Percentiles rank a stretch among this genome's conserved stretches.
These are phyloP conservation scores for Choiromyces venosus DNA, from an alignment of 495 filamentous ascomycete species.

Conservation along the genomic window DNA sequence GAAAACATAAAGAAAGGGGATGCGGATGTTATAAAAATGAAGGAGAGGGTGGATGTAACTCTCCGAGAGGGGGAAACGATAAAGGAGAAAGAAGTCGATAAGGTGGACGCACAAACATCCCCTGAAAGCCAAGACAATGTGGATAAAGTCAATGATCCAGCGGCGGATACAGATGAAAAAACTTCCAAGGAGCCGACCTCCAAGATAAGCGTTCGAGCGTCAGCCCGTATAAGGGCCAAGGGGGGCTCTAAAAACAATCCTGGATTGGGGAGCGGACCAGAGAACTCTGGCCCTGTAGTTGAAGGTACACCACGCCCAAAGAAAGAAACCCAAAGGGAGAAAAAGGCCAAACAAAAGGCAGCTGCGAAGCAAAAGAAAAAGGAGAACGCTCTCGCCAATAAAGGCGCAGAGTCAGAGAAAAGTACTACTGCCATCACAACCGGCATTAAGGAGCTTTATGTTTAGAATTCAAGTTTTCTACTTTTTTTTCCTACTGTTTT, in stretches of 20 bases:
- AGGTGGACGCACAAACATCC: slow-evolving; percentile 1
- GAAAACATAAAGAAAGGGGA: slow-evolving; percentile 4
- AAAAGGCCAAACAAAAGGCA: slow-evolving; percentile 48
- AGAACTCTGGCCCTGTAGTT: slow-evolving; percentile 18
- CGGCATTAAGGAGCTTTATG: slow-evolving; percentile 31
- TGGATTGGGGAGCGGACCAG: slow-evolving; percentile 29
- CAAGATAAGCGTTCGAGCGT: slow-evolving; percentile 3
- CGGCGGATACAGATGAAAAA: background rate
- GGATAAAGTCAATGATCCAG: background rate
- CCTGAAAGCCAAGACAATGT: background rate
- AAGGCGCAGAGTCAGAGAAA: slow-evolving; percentile 12
- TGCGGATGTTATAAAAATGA: background rate
- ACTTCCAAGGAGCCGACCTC: background rate
- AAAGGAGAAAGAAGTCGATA: slow-evolving; percentile 7
- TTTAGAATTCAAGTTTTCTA: slow-evolving; percentile 9
- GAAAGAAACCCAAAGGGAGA: slow-evolving; percentile 43
- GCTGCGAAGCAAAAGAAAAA: slow-evolving; percentile 47
- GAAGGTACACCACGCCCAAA: slow-evolving; percentile 32
- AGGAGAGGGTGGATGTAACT: background rate
- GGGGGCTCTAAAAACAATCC: slow-evolving; percentile 9
- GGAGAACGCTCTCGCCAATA: slow-evolving; percentile 16
- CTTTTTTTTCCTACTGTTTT: background rate
- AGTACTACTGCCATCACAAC: slow-evolving; percentile 21
- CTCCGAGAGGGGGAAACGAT: background rate
- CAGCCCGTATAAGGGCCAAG: slow-evolving; percentile 11